A percentile compares a stretch with the other conserved stretches of the same genome.
phyloP scores from a whole-genome alignment of 495 filamentous ascomycete genomes.

The Thozetella sp. region DNA sequence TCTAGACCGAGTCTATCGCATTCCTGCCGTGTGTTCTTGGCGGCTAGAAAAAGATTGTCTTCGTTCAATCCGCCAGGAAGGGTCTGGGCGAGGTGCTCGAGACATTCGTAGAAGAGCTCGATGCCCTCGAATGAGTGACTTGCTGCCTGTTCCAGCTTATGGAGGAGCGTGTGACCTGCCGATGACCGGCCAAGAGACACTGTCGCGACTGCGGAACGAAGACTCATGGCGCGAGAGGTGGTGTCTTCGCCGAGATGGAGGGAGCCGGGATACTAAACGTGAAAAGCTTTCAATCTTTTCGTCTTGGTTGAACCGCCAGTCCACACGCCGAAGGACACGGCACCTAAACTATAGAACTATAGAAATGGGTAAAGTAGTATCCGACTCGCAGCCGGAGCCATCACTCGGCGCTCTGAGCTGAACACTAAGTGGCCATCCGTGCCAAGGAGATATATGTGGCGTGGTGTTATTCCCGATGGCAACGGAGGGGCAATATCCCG shows the following conservation, averaged over 20 bases:
- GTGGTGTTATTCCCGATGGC: too few species aligned
- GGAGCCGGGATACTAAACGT: constrained; percentile 32
- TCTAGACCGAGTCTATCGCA: constrained; percentile 61
- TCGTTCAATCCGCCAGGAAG: constrained; percentile 17
- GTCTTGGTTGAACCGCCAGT: too few species aligned
- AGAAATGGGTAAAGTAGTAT: too few species aligned
- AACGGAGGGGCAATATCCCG: too few species aligned
- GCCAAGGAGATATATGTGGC: too few species aligned
- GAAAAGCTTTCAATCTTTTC: too few species aligned
- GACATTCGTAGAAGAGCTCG: constrained; percentile 82
- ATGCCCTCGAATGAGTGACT: constrained; percentile 68
- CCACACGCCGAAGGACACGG: too few species aligned
- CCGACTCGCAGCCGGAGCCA: too few species aligned
- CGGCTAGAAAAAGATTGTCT: constrained; percentile 49
- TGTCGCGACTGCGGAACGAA: constrained; percentile 59
- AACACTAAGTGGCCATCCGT: too few species aligned
- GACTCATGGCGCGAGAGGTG: constrained; percentile 17
- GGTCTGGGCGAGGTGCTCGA: constrained; percentile 57
- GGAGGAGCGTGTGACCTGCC: constrained; percentile 57
- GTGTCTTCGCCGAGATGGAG: constrained; percentile 5
- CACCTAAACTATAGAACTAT: too few species aligned
- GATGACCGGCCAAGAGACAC: constrained; percentile 69
- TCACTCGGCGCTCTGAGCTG: too few species aligned
- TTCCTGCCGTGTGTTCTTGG: constrained; percentile 50
- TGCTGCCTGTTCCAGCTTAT: constrained; percentile 70